A percentile compares a stretch with the other conserved stretches of the same genome.
Evolutionary conservation across 306 rosid genomes (phyloP).

Genomic region (Medicago truncatula): DNA sequence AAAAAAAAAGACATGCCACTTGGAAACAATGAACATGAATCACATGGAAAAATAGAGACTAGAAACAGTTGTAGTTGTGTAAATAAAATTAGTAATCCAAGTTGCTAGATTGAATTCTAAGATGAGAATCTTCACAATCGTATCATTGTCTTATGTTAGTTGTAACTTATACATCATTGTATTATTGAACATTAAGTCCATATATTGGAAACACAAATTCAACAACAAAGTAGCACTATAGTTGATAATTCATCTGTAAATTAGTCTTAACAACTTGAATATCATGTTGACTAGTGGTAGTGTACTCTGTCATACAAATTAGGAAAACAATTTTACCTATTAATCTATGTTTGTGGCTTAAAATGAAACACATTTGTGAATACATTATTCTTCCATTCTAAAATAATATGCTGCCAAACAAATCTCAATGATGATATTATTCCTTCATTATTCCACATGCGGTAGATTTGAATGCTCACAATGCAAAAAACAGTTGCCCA

Average conservation of each 20-base stretch:
- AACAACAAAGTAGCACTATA: not conserved
- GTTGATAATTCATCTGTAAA: conserved; percentile 8
- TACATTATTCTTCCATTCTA: conserved; percentile 27
- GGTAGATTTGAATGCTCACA: conserved; percentile 38
- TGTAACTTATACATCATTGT: conserved; percentile 25
- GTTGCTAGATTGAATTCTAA: conserved; percentile 30
- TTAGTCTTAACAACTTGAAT: not conserved
- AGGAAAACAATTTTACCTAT: not conserved
- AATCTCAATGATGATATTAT: conserved; percentile 40
- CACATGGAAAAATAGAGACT: conserved; percentile 1
- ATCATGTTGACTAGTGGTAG: not conserved
- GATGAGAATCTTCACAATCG: conserved; percentile 28
- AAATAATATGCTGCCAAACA: conserved; percentile 30
- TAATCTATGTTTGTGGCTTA: conserved; percentile 37
- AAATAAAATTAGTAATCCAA: conserved; percentile 12
- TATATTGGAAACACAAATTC: not conserved
- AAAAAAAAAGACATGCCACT: conserved; percentile 16
- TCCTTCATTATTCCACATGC: conserved; percentile 38
- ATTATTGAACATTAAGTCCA: conserved; percentile 10
- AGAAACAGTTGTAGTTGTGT: conserved; percentile 13
- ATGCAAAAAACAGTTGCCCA: conserved; percentile 20
- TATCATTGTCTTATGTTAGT: conserved; percentile 7
- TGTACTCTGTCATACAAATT: conserved; percentile 19
- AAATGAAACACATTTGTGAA: conserved; percentile 36
- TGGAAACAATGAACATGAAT: conserved; percentile 8